Evolutionary conservation across 2,329 filamentous ascomycete species (phyloP), one percentile per base, ranked within the genome.

Genomic region (Capronia epimyces): DNA sequence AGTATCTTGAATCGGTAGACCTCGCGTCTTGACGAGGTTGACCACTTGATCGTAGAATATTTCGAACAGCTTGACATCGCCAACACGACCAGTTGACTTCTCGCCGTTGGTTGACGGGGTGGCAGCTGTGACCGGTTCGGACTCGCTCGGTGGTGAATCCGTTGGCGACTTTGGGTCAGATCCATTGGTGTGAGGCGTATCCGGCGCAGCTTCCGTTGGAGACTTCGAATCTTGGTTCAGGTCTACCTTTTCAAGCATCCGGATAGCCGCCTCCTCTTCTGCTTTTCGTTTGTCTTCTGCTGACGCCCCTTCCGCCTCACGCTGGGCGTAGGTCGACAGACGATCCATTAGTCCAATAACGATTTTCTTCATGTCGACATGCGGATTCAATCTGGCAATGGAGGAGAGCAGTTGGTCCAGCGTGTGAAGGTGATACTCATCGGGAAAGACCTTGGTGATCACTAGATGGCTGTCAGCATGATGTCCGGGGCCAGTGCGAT

Each of bases 291-390:
- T 82, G 60, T 90, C 81, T 49, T 88, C 84, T 32, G 84, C 81
- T 3, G 78, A 75, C 16, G 80, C 77, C 49, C 87, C 84, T 20
- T 80, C 79, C 2, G 87, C 80, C 69, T 97, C 91, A 50, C 90
- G 80, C 62, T 93, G 86, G n/a, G 93, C 91, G 68, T 95, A 98
- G 49, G 89, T 85, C 5, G 93, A 96, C 24, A 98, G 72, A 32
- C 93, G 83, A 65, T 98, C 91, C 94, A 98, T 98, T 53, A 98
- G 76, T 21, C 91, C 93, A 65, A 97, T 96, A 8, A 98, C 91
- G 51, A 98, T 98, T 41, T 87, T 87, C 73, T 98, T 98, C 71
- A 98, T 84, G 61, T 98, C 95, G 63, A 98, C 93, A 64, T 97
- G 88, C 0, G 91, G 93, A 64, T 98, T 96, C 31, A 98, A 76